A percentile compares a stretch with the other conserved stretches of the same genome.
Conservation (phyloP, 2,329 filamentous ascomycete species). For the Hypoxylon sp. region DNA sequence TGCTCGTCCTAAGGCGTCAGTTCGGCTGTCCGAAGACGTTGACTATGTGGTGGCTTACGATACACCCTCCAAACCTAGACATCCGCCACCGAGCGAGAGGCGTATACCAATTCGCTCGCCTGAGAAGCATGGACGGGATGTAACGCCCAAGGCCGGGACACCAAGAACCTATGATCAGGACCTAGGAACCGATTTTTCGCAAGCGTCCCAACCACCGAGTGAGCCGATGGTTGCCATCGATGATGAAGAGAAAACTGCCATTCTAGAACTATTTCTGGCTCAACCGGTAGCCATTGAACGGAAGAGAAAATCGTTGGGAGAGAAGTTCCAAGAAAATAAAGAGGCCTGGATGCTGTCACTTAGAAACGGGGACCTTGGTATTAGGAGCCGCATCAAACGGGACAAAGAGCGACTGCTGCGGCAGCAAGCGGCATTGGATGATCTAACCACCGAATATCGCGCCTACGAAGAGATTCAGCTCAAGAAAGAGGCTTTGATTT, state of each 20-base stretch:
- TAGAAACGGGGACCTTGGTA: slow-evolving; percentile 55
- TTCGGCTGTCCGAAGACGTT: slow-evolving; percentile 24
- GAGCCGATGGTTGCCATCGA: slow-evolving; percentile 34
- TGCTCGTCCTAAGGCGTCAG: slow-evolving; percentile 30
- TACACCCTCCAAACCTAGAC: slow-evolving; percentile 40
- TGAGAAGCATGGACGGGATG: slow-evolving; percentile 28
- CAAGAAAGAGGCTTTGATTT: slow-evolving; percentile 56
- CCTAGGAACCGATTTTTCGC: slow-evolving; percentile 7
- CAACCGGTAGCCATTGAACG: slow-evolving; percentile 47
- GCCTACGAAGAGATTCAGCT: slow-evolving; percentile 53
- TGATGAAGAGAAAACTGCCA: slow-evolving; percentile 45
- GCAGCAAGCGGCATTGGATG: slow-evolving; percentile 56
- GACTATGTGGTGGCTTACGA: slow-evolving; percentile 36
- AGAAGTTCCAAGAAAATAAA: slow-evolving; percentile 57
- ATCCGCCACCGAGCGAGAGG: slow-evolving; percentile 18
- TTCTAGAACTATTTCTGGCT: slow-evolving; percentile 50
- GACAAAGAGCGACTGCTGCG: slow-evolving; percentile 59
- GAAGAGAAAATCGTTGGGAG: slow-evolving; percentile 51
- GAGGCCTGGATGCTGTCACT: slow-evolving; percentile 59
- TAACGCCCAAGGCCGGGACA: slow-evolving; percentile 24
- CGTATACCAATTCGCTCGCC: slow-evolving; percentile 34
- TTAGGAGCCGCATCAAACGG: slow-evolving; percentile 57
- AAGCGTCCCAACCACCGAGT: slow-evolving; percentile 26
- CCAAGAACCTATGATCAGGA: slow-evolving; percentile 13
- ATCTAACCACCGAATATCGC: slow-evolving; percentile 53